Evolutionary conservation across 306 rosid genomes (phyloP).

Genomic region (Erythrophleum fordii): DNA sequence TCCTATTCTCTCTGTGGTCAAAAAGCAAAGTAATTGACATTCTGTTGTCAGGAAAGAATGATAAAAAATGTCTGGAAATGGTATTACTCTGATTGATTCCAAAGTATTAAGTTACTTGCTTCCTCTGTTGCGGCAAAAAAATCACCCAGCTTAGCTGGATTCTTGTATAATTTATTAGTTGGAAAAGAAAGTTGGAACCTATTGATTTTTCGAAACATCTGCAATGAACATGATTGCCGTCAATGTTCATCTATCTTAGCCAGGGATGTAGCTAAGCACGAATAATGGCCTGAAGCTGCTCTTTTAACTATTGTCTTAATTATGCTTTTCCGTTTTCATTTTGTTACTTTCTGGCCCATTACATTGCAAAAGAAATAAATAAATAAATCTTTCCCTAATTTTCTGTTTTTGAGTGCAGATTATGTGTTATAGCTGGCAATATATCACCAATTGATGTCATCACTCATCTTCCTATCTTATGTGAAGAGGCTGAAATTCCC

Average conservation of each 20-base stretch:
- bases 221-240: background rate
- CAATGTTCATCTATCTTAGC: background rate
- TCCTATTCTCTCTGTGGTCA: background rate
- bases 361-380: background rate
- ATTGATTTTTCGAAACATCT: background rate
- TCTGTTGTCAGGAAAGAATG: background rate
- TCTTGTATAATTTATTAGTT: background rate
- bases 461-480: conserved; percentile 87
- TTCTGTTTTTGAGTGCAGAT: conserved; percentile 48
- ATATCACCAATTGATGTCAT: conserved; percentile 95
- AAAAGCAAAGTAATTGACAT: background rate
- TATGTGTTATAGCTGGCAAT: conserved; percentile 93
- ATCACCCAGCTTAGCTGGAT: background rate
- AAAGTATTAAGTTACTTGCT: background rate
- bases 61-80: background rate
- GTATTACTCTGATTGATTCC: background rate
- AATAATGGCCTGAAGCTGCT: background rate
- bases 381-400: background rate
- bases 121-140: background rate
- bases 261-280: background rate
- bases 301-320: background rate
- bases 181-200: background rate
- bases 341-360: background rate
- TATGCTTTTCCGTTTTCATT: background rate
- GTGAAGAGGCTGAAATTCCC: conserved; percentile 86